These are phyloP conservation scores for Auricularia sp. DNA, from an alignment of 768 basidiomycete genomes.

Conservation along the genomic window DNA sequence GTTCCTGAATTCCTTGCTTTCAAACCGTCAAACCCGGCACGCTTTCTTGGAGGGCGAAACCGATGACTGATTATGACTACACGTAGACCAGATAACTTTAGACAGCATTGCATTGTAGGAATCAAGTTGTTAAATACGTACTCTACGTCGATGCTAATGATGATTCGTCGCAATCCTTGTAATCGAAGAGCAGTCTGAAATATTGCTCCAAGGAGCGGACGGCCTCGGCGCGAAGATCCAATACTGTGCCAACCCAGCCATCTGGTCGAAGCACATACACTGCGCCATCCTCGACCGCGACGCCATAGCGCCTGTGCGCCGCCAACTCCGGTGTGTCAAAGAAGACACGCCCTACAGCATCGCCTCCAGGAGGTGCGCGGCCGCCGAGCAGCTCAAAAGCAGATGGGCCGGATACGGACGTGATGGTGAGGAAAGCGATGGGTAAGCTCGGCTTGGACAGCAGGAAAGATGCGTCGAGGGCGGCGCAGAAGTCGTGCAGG, in stretches of 20 bases:
- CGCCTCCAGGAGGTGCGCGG: not conserved
- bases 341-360: slow-evolving; percentile 4
- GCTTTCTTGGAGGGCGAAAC: too few relatives aligned
- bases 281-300: slow-evolving; percentile 8
- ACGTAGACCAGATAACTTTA: too few relatives aligned
- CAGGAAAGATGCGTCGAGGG: not conserved
- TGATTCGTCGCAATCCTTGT: too few relatives aligned
- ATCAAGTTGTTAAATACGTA: too few relatives aligned
- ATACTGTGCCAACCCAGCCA: slow-evolving; percentile 5
- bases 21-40: too few relatives aligned
- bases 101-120: too few relatives aligned
- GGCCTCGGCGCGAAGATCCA: not conserved
- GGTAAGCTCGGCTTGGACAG: not conserved
- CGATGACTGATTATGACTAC: too few relatives aligned
- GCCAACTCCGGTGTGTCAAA: slow-evolving; percentile 7
- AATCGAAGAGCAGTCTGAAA: not conserved
- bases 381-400: slow-evolving; percentile 1
- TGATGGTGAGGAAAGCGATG: not conserved
- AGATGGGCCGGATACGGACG: not conserved
- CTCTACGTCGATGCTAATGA: too few relatives aligned
- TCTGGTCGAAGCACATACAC: slow-evolving; percentile 13
- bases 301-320: slow-evolving; percentile 10
- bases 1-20: too few relatives aligned
- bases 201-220: not conserved
- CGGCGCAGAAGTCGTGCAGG: slow-evolving; percentile 7